These are phyloP conservation scores for Claviceps africana DNA, from an alignment of 2,329 filamentous ascomycete genomes.

Conservation along the genomic window DNA sequence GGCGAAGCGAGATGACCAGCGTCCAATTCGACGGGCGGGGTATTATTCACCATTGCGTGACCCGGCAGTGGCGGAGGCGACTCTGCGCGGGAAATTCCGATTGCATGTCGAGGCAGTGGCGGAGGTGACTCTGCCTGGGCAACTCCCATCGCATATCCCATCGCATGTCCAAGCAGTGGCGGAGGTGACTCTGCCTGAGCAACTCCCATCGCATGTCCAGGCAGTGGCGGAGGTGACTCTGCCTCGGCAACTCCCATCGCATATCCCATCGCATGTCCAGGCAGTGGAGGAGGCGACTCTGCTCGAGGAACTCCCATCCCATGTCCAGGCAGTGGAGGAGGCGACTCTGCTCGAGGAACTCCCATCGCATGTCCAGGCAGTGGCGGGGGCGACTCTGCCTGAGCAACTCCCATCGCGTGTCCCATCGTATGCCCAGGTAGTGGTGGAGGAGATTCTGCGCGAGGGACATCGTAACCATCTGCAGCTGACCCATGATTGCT, in stretches of 20 bases:
- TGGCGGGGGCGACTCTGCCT: constrained; percentile 52
- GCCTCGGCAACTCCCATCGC: constrained; percentile 45
- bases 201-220: constrained; percentile 25
- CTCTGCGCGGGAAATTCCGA: too few species aligned
- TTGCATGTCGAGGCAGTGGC: too few species aligned
- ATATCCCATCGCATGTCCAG: constrained; percentile 26
- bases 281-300: constrained; percentile 50
- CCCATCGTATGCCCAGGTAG: constrained; percentile 30
- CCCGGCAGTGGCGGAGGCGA: too few species aligned
- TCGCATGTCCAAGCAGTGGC: too few species aligned
- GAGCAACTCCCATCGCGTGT: too few species aligned
- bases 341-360: constrained; percentile 45
- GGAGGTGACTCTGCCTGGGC: constrained; percentile 52
- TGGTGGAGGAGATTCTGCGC: constrained; percentile 53
- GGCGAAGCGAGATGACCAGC: constrained; percentile 36
- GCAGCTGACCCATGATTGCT: constrained; percentile 9
- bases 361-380: constrained; percentile 32
- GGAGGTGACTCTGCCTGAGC: too few species aligned
- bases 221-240: constrained; percentile 50
- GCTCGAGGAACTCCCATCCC: constrained; percentile 36
- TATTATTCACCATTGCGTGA: constrained; percentile 30
- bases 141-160: too few species aligned
- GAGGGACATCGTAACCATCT: constrained; percentile 36
- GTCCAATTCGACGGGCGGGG: constrained; percentile 71
- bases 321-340: constrained; percentile 42